Conservation (phyloP, 192 early-diverging fungal genomes). For the Pilaira anomala region DNA sequence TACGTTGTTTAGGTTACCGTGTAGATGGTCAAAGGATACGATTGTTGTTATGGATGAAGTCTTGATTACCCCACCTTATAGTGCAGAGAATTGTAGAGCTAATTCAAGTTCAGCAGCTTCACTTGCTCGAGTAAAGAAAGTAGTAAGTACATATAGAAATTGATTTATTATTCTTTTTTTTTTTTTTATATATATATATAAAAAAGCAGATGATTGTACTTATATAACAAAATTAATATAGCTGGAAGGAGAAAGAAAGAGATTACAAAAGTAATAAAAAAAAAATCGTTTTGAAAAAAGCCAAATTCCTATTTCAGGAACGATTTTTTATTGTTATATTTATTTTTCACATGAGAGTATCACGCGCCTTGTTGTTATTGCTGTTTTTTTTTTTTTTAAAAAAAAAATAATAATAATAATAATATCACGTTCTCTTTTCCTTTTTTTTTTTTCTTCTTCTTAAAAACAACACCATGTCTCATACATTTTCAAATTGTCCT, state of each 20-base stretch:
- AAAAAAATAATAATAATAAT: background rate
- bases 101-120: conserved; percentile 50
- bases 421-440: background rate
- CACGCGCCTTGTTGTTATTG: conserved; percentile 1
- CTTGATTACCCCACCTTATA: conserved; percentile 70
- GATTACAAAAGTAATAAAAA: conserved; percentile 17
- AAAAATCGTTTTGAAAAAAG: background rate
- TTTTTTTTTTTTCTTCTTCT: background rate
- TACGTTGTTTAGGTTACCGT: conserved; percentile 55
- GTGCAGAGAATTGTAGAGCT: conserved; percentile 64
- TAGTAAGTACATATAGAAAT: conserved; percentile 44
- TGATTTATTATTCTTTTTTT: background rate
- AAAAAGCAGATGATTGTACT: too few species aligned
- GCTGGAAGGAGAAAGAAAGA: conserved; percentile 48
- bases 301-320: background rate
- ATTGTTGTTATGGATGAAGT: conserved; percentile 85
- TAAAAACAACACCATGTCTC: conserved; percentile 1
- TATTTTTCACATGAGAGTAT: background rate
- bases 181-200: background rate
- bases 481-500: conserved; percentile 19
- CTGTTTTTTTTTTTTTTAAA: background rate
- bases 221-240: conserved; percentile 1
- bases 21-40: conserved; percentile 67
- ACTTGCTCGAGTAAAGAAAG: conserved; percentile 72
- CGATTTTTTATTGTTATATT: background rate